Base-by-base conservation (phyloP, 1,139 yeast genomes). In the Arxiozyma heterogenica region DNA sequence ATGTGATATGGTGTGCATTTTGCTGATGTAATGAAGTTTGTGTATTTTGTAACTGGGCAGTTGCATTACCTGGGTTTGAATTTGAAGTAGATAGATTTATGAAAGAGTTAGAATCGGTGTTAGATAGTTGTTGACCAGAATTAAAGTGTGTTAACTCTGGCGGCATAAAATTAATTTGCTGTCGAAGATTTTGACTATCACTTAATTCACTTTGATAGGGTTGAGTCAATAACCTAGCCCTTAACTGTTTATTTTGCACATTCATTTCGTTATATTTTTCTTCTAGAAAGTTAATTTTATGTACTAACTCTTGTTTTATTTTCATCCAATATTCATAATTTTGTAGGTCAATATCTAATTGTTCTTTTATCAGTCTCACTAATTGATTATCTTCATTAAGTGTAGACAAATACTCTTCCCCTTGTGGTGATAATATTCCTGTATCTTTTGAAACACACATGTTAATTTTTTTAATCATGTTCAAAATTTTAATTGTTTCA, bases 261-360 rank as follows among this genome's bases (percentile, higher is more conserved):
- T 61, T 59, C 9, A 62, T 51, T 4, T 60, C 62, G 21, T 60
- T 59, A 53, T 64, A 63, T 44, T 58, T 60, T 25, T 56, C 51
- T 50, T 65, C 64, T 48, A 66, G 51, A 3, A 55, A 44, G 7
- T 61, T 61, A 11, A 64, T 58, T 23, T 58, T 61, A 46, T 60
- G 62, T 15, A 58, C 47, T 48, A 60, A 53, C 27, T 56, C 56
- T 46, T 52, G 53, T 49, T 59, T 63, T 41, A 54, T 60, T 8
- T 51, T 47, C 51, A 59, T 58, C 69, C 70, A 65, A 47, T 57
- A 58, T 11, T 54, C 50, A 39, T 65, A 66, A 23, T 59, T 53
- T 22, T 62, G 61, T n/a, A 60, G 57, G 47, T 67, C 69, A 38
- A 59, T 56, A 2, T 54, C 54, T 7, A 64, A n/a, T 54, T 67